phyloP scores from a whole-genome alignment of 2,329 filamentous ascomycete genomes.

The Metarhizium guizhouense region DNA sequence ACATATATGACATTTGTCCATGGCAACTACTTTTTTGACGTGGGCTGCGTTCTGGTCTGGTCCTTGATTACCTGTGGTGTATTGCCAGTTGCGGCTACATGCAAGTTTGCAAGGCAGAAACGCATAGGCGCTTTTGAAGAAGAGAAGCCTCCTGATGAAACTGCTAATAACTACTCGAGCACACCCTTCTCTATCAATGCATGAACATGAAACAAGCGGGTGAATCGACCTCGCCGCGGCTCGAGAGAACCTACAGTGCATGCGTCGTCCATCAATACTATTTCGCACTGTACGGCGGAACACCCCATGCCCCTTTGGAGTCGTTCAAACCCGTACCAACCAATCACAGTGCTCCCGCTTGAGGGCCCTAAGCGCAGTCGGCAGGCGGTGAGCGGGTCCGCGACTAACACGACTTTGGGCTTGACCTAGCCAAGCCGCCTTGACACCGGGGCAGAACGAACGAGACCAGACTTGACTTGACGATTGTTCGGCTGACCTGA shows the following conservation, averaged over 20 bases:
- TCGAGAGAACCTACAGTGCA: background rate
- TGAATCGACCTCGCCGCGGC: too few species aligned
- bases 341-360: slow-evolving; percentile 6
- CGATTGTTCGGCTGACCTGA: background rate
- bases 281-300: slow-evolving; percentile 1
- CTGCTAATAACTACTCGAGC: too few species aligned
- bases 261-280: background rate
- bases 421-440: background rate
- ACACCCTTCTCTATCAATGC: too few species aligned
- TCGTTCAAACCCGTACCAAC: background rate
- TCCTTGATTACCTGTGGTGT: too few species aligned
- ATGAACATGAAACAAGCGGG: too few species aligned
- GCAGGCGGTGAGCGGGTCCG: slow-evolving; percentile 12
- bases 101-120: too few species aligned
- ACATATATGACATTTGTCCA: too few species aligned
- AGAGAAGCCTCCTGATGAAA: too few species aligned
- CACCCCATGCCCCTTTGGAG: slow-evolving; percentile 1
- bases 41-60: too few species aligned
- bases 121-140: too few species aligned
- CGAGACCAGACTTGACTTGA: background rate
- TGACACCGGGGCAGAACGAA: background rate
- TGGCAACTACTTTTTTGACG: too few species aligned
- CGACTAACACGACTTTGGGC: slow-evolving; percentile 10
- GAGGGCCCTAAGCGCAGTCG: slow-evolving; percentile 6
- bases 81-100: too few species aligned